A percentile compares a stretch with the other conserved stretches of the same genome.
These are phyloP conservation scores for Fibroporia radiculosa DNA, from an alignment of 768 basidiomycete species.

Conservation along the genomic window DNA sequence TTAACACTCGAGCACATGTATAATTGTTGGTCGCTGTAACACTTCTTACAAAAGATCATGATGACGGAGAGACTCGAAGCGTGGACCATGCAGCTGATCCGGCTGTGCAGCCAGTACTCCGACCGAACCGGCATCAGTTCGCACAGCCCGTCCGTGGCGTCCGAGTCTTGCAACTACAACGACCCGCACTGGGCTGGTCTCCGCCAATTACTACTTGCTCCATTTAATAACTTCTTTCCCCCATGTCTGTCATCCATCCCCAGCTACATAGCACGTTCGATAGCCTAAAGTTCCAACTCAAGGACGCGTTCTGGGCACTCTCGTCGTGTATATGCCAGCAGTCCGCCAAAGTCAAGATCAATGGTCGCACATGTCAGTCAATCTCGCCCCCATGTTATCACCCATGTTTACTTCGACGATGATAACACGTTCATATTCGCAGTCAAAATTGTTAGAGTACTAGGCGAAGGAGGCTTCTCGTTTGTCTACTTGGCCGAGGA, in stretches of 20 bases:
- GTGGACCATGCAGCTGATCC: too few species aligned
- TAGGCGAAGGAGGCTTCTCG: conserved; percentile 95
- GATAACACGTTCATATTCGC: background rate
- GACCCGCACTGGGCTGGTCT: background rate
- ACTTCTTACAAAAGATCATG: too few species aligned
- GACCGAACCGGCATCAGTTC: background rate
- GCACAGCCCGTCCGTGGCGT: background rate
- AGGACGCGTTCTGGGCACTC: conserved; percentile 76
- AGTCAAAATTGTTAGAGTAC: conserved; percentile 87
- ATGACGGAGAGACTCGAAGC: too few species aligned
- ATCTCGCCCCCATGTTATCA: background rate
- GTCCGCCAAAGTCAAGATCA: conserved; percentile 88
- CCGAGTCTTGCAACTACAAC: conserved; percentile 1
- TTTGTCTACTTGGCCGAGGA: conserved; percentile 88
- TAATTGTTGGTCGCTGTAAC: too few species aligned
- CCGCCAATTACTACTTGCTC: background rate
- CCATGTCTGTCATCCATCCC: conserved; percentile 7
- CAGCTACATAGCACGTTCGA: conserved; percentile 20
- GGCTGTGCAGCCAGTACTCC: background rate
- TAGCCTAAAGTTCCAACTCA: conserved; percentile 41
- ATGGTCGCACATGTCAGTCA: conserved; percentile 82
- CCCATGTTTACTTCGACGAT: background rate
- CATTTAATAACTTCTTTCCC: background rate
- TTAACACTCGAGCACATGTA: too few species aligned
- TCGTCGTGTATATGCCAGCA: conserved; percentile 76